Percentiles rank a stretch among this genome's conserved stretches.
Conservation (phyloP, 2,329 filamentous ascomycete species). For the Aspergillus sergii region DNA sequence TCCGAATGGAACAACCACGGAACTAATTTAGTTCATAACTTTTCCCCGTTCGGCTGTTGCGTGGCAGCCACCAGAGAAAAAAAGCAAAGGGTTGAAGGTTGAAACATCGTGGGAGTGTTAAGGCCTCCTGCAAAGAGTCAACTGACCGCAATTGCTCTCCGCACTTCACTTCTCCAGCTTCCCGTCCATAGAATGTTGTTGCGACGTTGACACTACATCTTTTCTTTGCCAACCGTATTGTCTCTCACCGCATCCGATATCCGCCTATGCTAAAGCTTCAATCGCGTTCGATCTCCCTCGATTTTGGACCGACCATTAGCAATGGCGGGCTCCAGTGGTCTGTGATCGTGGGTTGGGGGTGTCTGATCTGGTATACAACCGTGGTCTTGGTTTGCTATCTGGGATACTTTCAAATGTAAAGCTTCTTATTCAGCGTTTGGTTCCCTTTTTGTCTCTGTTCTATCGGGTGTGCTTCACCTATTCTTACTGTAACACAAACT, state of each 20-base stretch:
- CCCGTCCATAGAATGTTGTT: constrained; percentile 20
- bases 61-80: neutral
- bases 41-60: neutral
- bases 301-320: constrained; percentile 26
- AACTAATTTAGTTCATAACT: constrained; percentile 1
- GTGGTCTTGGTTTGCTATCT: constrained; percentile 60
- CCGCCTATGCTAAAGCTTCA: constrained; percentile 35
- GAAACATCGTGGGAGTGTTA: neutral
- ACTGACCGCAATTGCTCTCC: neutral
- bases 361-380: constrained; percentile 58
- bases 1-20: neutral
- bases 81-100: neutral
- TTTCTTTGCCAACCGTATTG: constrained; percentile 8
- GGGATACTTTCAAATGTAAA: constrained; percentile 62
- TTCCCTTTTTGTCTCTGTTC: neutral
- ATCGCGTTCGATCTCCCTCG: constrained; percentile 22
- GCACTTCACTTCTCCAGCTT: neutral
- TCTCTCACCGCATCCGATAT: constrained; percentile 9
- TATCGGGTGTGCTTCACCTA: neutral
- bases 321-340: constrained; percentile 34
- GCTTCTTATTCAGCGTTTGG: constrained; percentile 7
- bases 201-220: neutral
- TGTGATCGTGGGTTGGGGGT: constrained; percentile 49
- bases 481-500: neutral
- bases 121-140: neutral